Evolutionary conservation across 768 basidiomycete genomes (phyloP).

Genomic region (Kwoniella mangroviensis): DNA sequence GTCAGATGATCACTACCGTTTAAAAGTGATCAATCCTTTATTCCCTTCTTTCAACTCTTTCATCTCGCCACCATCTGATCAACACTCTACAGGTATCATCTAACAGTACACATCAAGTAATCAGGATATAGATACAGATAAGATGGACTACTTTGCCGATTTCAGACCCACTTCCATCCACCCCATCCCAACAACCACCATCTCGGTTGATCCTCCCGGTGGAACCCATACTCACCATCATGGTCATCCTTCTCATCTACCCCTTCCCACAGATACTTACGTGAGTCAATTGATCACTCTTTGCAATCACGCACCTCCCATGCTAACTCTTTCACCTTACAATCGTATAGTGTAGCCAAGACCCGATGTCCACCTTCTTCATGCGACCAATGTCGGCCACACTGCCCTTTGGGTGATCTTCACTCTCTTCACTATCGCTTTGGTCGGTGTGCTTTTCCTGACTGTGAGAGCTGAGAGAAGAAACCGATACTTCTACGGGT

Average conservation of each 20-base stretch:
- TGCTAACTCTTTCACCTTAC: neutral
- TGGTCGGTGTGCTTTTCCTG: conserved; percentile 42
- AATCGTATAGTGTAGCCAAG: conserved; percentile 30
- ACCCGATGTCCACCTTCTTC: conserved; percentile 28
- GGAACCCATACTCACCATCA: conserved; percentile 43
- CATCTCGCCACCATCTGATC: neutral
- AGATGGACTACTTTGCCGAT: conserved; percentile 46
- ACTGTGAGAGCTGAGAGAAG: conserved; percentile 51
- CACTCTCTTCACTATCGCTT: conserved; percentile 41
- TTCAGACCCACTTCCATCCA: conserved; percentile 27
- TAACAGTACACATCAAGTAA: neutral
- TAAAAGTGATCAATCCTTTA: neutral
- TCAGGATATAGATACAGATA: conserved; percentile 2
- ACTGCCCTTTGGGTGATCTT: conserved; percentile 52
- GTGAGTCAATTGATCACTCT: conserved; percentile 20
- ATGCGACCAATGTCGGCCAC: conserved; percentile 42
- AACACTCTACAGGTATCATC: neutral
- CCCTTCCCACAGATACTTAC: conserved; percentile 40
- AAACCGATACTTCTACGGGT: conserved; percentile 54
- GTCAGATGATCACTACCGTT: neutral
- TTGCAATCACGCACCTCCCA: neutral
- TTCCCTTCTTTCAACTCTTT: neutral
- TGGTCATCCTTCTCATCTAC: conserved; percentile 28
- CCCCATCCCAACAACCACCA: conserved; percentile 40
- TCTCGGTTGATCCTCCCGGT: conserved; percentile 50